Percentiles rank a stretch among this genome's conserved stretches.
phyloP scores from a whole-genome alignment of 2,329 filamentous ascomycete species.

The Claviceps quebecensis region DNA sequence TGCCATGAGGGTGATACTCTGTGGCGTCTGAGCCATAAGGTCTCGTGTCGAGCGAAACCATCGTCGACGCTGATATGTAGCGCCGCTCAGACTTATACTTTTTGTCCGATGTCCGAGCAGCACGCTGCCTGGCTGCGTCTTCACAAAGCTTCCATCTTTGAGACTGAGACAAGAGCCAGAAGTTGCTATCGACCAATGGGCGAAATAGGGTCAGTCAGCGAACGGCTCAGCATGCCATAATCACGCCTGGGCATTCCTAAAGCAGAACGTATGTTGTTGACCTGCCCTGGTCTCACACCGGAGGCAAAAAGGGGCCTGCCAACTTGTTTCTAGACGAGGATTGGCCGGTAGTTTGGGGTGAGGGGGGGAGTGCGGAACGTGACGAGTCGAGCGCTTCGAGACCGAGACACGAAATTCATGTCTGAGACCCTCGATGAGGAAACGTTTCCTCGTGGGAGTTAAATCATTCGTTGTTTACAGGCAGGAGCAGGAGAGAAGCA shows the following conservation, averaged over 20 bases:
- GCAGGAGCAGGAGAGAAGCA: neutral
- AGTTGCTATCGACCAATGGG: neutral
- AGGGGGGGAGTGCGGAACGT: neutral
- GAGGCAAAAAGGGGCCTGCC: neutral
- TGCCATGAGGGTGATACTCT: neutral
- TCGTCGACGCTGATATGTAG: neutral
- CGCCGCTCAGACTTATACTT: neutral
- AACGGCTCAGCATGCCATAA: neutral
- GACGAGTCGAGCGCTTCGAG: constrained; percentile 1
- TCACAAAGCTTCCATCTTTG: neutral
- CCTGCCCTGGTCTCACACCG: neutral
- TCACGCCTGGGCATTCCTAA: neutral
- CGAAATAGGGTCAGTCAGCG: neutral
- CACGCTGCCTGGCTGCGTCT: neutral
- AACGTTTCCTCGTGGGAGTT: constrained; percentile 2
- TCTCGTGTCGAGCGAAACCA: neutral
- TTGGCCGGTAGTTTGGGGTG: neutral
- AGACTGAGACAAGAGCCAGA: neutral
- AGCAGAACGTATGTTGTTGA: neutral
- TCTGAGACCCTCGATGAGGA: neutral
- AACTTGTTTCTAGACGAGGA: neutral
- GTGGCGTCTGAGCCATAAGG: neutral
- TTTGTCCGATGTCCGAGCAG: neutral
- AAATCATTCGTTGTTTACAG: neutral
- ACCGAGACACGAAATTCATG: neutral